Conservation (phyloP, 345 rosid species). For the Rhodamnia rubescens region DNA sequence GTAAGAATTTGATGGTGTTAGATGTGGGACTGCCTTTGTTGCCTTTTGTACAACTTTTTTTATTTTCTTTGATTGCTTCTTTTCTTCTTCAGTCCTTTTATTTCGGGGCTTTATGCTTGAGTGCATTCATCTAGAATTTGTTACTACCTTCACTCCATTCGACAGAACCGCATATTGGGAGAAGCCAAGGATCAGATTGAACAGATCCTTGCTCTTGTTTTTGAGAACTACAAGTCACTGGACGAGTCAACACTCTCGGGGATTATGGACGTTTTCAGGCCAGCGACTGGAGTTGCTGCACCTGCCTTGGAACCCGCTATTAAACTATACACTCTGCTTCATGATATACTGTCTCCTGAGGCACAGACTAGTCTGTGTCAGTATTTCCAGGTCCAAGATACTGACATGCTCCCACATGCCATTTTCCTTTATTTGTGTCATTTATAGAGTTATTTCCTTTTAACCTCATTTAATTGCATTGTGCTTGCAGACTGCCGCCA, state of each 20-base stretch:
- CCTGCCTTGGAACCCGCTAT: conserved; percentile 89
- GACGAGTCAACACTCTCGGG: conserved; percentile 80
- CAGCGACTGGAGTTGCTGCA: conserved; percentile 77
- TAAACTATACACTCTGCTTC: conserved; percentile 79
- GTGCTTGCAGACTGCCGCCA: conserved; percentile 61
- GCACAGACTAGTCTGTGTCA: conserved; percentile 76
- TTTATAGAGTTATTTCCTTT: background rate
- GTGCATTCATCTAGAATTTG: background rate
- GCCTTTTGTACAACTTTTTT: background rate
- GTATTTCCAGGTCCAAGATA: conserved; percentile 72
- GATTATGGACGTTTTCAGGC: conserved; percentile 53
- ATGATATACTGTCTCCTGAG: conserved; percentile 88
- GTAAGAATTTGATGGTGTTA: background rate
- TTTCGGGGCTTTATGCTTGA: background rate
- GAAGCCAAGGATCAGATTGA: conserved; percentile 95
- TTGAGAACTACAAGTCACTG: conserved; percentile 91
- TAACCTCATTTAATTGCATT: background rate
- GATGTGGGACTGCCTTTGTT: background rate
- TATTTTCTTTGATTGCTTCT: background rate
- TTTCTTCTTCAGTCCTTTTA: background rate
- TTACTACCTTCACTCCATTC: background rate
- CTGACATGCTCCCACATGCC: background rate
- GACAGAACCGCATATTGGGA: conserved; percentile 80
- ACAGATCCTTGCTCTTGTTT: conserved; percentile 75
- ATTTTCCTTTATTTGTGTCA: background rate